These are phyloP conservation scores for Starmera stellimalicola DNA, from an alignment of 1,139 yeast genomes.

Conservation along the genomic window DNA sequence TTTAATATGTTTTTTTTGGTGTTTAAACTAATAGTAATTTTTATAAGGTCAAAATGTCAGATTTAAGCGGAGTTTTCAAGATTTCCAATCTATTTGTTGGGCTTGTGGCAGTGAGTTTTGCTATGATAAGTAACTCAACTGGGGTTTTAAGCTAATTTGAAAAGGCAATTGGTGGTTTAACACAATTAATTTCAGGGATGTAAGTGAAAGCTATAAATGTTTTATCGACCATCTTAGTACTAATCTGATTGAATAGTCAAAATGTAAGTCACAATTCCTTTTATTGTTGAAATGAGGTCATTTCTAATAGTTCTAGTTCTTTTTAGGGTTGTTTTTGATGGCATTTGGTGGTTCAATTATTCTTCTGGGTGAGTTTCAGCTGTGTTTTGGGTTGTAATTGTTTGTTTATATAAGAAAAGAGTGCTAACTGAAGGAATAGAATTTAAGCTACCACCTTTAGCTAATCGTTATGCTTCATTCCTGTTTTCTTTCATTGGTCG, in stretches of 20 bases:
- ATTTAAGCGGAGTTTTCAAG: constrained; percentile 37
- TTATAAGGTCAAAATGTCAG: constrained; percentile 11
- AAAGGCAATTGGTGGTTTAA: constrained; percentile 43
- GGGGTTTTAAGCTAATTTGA: constrained; percentile 11
- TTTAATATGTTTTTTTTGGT: no score
- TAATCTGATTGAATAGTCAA: constrained; percentile 18
- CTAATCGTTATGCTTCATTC: constrained; percentile 68
- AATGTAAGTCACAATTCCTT: constrained; percentile 18
- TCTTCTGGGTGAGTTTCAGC: constrained; percentile 34
- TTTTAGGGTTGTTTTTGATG: constrained; percentile 47
- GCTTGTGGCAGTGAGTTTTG: constrained; percentile 40
- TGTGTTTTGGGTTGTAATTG: neutral
- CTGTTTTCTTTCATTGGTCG: constrained; percentile 79
- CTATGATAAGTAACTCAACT: constrained; percentile 13
- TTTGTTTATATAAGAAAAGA: no score
- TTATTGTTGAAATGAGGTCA: constrained; percentile 1
- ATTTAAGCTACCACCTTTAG: constrained; percentile 56
- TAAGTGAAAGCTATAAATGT: constrained; percentile 29
- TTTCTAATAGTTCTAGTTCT: constrained; percentile 29
- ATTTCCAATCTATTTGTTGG: constrained; percentile 59
- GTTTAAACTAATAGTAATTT: neutral
- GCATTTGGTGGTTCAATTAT: constrained; percentile 48
- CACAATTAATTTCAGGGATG: constrained; percentile 52
- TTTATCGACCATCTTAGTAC: neutral
- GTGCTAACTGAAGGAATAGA: no score